Percentiles rank a stretch among this genome's conserved stretches.
These are phyloP conservation scores for Blastobotrys ciferrii DNA, from an alignment of 1,139 yeast species.

Conservation along the genomic window DNA sequence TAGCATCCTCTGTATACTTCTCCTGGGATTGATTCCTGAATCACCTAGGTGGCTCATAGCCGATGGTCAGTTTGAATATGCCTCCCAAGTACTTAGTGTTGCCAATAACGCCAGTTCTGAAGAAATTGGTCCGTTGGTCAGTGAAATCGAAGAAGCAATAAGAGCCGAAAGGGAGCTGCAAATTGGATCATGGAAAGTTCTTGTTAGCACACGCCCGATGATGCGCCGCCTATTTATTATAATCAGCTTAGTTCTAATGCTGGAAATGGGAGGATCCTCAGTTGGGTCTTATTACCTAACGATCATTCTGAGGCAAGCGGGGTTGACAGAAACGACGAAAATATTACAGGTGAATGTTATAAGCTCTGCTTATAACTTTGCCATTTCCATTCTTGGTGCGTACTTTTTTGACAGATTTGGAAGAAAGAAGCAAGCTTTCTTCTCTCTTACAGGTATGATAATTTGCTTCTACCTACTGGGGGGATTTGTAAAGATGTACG, in stretches of 20 bases:
- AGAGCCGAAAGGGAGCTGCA: conserved; percentile 22
- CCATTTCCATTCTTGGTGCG: conserved; percentile 15
- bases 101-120: conserved; percentile 14
- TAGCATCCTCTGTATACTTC: neutral
- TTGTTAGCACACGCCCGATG: conserved; percentile 37
- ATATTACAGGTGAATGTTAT: conserved; percentile 19
- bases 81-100: conserved; percentile 34
- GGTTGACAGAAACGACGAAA: conserved; percentile 20
- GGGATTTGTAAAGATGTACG: conserved; percentile 23
- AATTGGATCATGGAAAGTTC: conserved; percentile 33
- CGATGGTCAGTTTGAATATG: conserved; percentile 62
- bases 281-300: conserved; percentile 25
- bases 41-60: conserved; percentile 77
- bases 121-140: conserved; percentile 20
- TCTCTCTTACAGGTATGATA: conserved; percentile 21
- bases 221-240: conserved; percentile 42
- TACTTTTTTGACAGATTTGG: conserved; percentile 16
- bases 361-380: conserved; percentile 23
- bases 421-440: conserved; percentile 39
- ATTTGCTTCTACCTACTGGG: conserved; percentile 28
- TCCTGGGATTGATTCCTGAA: conserved; percentile 44
- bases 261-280: conserved; percentile 26
- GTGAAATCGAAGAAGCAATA: conserved; percentile 24
- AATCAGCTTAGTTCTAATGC: conserved; percentile 29
- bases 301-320: conserved; percentile 22